phyloP scores from a whole-genome alignment of 352 stramenopile species.

The Globisporangium carolinianum region DNA sequence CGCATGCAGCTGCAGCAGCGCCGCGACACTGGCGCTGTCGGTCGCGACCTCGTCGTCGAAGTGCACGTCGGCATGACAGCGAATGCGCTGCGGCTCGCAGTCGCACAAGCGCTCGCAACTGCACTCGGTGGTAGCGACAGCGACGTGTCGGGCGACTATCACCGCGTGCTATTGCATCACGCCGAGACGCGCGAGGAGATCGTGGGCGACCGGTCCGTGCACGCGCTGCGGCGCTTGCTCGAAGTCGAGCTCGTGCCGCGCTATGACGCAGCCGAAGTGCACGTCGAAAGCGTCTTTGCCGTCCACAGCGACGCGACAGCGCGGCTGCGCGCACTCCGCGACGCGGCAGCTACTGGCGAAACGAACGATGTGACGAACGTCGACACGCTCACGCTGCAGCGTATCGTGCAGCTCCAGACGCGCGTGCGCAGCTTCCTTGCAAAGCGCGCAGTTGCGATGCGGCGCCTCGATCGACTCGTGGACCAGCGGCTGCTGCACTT shows the following conservation, averaged over 20 bases:
- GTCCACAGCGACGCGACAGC: constrained; percentile 24
- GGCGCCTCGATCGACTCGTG: constrained; percentile 50
- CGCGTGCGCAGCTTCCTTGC: constrained; percentile 38
- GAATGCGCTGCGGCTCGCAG: constrained; percentile 37
- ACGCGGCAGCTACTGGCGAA: constrained; percentile 14
- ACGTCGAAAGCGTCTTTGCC: constrained; percentile 28
- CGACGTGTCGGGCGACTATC: constrained; percentile 18
- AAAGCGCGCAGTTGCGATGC: constrained; percentile 23
- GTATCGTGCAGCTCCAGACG: constrained; percentile 35
- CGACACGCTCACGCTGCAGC: constrained; percentile 1
- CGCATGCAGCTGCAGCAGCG: constrained; percentile 14
- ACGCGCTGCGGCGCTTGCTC: constrained; percentile 19
- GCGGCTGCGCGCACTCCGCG: constrained; percentile 24
- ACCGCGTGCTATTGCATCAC: constrained; percentile 33
- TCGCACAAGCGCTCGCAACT: constrained; percentile 33
- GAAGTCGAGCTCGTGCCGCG: constrained; percentile 36
- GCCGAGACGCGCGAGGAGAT: constrained; percentile 18
- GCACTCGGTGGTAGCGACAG: neutral
- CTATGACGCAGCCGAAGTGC: constrained; percentile 17
- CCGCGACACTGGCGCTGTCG: neutral
- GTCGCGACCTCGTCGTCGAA: constrained; percentile 21
- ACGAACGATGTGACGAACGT: neutral
- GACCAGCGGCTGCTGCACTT: constrained; percentile 34
- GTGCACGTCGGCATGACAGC: constrained; percentile 52
- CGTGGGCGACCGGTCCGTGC: constrained; percentile 17